Conservation (phyloP, 306 rosid species). For the Begonia peltatifolia region DNA sequence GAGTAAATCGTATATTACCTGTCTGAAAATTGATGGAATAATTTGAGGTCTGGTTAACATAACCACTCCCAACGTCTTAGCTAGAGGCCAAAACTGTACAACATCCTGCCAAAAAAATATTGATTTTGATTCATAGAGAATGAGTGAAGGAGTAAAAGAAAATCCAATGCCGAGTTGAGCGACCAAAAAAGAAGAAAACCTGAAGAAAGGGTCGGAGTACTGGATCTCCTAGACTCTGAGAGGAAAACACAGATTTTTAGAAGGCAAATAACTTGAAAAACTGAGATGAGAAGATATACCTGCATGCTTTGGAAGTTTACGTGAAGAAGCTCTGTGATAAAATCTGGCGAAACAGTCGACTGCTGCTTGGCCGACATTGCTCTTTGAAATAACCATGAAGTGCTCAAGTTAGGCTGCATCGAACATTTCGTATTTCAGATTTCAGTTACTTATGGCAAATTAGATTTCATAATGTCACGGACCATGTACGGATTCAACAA, state of each 20-base stretch:
- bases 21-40: slow-evolving; percentile 79
- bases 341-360: slow-evolving; percentile 56
- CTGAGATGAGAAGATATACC: slow-evolving; percentile 22
- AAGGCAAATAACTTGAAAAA: not conserved
- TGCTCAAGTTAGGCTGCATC: slow-evolving; percentile 80
- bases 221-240: slow-evolving; percentile 87
- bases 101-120: slow-evolving; percentile 52
- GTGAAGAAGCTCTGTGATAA: slow-evolving; percentile 76
- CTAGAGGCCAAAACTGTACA: slow-evolving; percentile 83
- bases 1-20: slow-evolving; percentile 26
- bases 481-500: slow-evolving; percentile 93
- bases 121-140: not conserved
- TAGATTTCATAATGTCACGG: slow-evolving; percentile 12
- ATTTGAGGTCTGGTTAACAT: slow-evolving; percentile 78
- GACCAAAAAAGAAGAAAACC: slow-evolving; percentile 21
- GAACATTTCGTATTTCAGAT: slow-evolving; percentile 13
- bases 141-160: slow-evolving; percentile 3
- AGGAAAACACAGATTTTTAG: slow-evolving; percentile 4
- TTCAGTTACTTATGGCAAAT: slow-evolving; percentile 10
- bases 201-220: slow-evolving; percentile 87
- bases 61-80: slow-evolving; percentile 81
- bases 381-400: slow-evolving; percentile 98
- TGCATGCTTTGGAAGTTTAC: slow-evolving; percentile 71
- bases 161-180: not conserved
- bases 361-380: slow-evolving; percentile 85